A percentile compares a stretch with the other conserved stretches of the same genome.
phyloP scores from a whole-genome alignment of 1,139 yeast species.

The Sugiyamaella pinicola region DNA sequence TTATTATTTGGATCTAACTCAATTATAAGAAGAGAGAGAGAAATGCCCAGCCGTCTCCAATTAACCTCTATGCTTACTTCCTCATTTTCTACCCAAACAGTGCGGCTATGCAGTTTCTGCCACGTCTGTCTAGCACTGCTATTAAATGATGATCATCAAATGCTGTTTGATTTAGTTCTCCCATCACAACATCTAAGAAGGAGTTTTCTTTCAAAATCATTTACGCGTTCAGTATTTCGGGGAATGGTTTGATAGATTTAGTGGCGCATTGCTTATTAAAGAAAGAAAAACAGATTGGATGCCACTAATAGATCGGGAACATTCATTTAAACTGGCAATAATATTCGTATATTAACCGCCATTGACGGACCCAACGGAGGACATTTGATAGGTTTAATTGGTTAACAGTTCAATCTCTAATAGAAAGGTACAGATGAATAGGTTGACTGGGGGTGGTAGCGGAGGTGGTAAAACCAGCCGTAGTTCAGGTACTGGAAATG shows the following conservation, averaged over 20 bases:
- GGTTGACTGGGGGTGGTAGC: constrained; percentile 10
- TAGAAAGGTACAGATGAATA: background rate
- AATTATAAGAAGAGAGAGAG: background rate
- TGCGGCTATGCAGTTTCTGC: constrained; percentile 8
- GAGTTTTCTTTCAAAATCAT: background rate
- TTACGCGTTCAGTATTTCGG: background rate
- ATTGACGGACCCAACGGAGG: constrained; percentile 3
- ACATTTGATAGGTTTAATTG: background rate
- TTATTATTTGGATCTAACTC: no score
- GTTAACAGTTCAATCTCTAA: background rate
- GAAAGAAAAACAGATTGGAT: background rate
- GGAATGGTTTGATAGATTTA: background rate
- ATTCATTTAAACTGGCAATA: background rate
- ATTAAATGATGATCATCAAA: constrained; percentile 6
- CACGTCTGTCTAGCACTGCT: constrained; percentile 3
- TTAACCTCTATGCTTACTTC: background rate
- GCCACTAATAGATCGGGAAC: background rate
- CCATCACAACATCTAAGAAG: no score
- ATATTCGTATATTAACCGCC: background rate
- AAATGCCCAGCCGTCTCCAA: no score
- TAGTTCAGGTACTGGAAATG: background rate
- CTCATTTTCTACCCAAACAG: background rate
- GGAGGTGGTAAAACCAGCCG: constrained; percentile 9
- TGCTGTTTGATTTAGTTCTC: no score
- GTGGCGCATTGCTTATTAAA: background rate